A percentile compares a stretch with the other conserved stretches of the same genome.
phyloP scores from a whole-genome alignment of 371 early-diverging fungal genomes.

The Mycotypha africana region DNA sequence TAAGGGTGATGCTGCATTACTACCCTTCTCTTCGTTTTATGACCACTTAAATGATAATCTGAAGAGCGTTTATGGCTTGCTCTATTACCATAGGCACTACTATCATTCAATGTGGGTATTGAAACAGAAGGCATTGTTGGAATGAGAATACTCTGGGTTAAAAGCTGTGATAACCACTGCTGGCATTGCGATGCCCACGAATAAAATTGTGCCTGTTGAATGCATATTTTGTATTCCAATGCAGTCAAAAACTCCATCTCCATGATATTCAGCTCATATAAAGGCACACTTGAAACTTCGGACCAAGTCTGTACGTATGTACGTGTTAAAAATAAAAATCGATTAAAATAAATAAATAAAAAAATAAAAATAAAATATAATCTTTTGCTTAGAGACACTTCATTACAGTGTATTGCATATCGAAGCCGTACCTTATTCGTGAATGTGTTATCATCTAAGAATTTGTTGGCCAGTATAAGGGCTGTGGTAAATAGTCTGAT shows the following conservation, averaged over 20 bases:
- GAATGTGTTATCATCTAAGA: slow-evolving; percentile 63
- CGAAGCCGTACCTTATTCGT: slow-evolving; percentile 53
- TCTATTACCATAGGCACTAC: too few relatives aligned
- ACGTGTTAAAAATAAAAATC: too few relatives aligned
- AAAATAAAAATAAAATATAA: too few relatives aligned
- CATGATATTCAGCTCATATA: slow-evolving; percentile 62
- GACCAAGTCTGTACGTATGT: slow-evolving; percentile 71
- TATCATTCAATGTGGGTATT: background rate
- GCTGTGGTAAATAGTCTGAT: slow-evolving; percentile 57
- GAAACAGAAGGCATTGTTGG: background rate
- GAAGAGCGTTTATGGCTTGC: too few relatives aligned
- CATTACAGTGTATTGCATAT: too few relatives aligned
- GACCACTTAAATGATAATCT: too few relatives aligned
- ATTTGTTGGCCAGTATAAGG: slow-evolving; percentile 57
- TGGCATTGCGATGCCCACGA: slow-evolving; percentile 28
- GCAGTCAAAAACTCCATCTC: slow-evolving; percentile 63
- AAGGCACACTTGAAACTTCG: slow-evolving; percentile 54
- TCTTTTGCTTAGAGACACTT: too few relatives aligned
- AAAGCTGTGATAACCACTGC: slow-evolving; percentile 20
- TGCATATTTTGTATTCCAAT: slow-evolving; percentile 39
- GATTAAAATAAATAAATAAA: background rate
- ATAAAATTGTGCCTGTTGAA: slow-evolving; percentile 23
- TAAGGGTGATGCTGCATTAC: background rate
- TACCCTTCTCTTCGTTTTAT: too few relatives aligned
- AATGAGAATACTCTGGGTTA: too few relatives aligned